These are phyloP conservation scores for Suhomyces terraborum DNA, from an alignment of 1,139 yeast species.

Conservation along the genomic window DNA sequence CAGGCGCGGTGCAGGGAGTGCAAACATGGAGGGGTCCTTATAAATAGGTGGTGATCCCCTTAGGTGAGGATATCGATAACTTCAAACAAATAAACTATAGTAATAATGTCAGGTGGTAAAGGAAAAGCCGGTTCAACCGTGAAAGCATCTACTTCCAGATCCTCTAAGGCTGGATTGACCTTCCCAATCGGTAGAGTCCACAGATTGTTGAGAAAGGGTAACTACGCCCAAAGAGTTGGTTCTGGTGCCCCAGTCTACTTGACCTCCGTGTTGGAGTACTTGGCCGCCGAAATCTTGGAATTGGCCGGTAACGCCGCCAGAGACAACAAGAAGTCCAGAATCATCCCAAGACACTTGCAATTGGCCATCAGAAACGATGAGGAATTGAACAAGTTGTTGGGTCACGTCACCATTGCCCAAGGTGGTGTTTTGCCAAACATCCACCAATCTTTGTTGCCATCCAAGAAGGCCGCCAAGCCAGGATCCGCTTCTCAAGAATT, in stretches of 20 bases:
- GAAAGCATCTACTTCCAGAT: constrained; percentile 56
- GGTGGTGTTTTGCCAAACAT: constrained; percentile 99
- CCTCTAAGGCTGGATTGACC: constrained; percentile 55
- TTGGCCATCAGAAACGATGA: constrained; percentile 58
- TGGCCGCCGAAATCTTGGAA: constrained; percentile 57
- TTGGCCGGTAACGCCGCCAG: constrained; percentile 61
- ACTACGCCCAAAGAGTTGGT: constrained; percentile 59
- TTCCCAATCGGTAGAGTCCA: constrained; percentile 61
- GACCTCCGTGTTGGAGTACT: constrained; percentile 54
- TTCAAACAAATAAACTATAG: constrained; percentile 13
- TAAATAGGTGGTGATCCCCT: constrained; percentile 11
- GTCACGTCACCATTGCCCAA: constrained; percentile 93
- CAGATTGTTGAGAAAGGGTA: constrained; percentile 57
- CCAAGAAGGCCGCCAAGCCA: constrained; percentile 74
- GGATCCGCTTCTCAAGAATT: constrained; percentile 84
- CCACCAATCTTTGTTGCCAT: constrained; percentile 93
- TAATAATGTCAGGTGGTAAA: constrained; percentile 54
- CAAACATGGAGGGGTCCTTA: constrained; percentile 6
- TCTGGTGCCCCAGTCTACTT: constrained; percentile 58
- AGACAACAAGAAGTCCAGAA: constrained; percentile 60
- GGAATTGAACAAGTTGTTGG: constrained; percentile 62
- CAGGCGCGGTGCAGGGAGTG: neutral
- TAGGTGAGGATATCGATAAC: constrained; percentile 11
- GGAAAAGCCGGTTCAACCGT: constrained; percentile 56
- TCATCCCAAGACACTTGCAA: constrained; percentile 56